These are phyloP conservation scores for Saturnispora bothae DNA, from an alignment of 805 yeast species.

Conservation along the genomic window DNA sequence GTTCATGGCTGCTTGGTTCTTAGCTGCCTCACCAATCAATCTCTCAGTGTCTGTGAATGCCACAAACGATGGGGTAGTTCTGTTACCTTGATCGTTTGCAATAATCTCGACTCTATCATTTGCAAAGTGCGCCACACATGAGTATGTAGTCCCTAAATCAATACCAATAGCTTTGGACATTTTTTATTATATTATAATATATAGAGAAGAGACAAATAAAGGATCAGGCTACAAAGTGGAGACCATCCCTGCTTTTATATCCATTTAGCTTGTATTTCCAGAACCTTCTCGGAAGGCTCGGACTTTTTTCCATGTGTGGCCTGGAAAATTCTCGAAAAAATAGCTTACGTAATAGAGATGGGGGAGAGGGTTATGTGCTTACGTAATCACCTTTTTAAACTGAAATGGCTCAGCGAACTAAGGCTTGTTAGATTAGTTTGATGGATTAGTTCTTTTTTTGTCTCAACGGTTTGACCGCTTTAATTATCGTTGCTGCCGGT, in stretches of 20 bases:
- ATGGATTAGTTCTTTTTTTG: no score
- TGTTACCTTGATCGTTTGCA: conserved; percentile 97
- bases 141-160: conserved; percentile 81
- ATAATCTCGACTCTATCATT: conserved; percentile 88
- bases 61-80: conserved; percentile 93
- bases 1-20: conserved; percentile 93
- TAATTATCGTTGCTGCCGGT: no score
- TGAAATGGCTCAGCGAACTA: no score
- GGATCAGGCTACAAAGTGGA: neutral
- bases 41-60: conserved; percentile 91
- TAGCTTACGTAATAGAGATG: no score
- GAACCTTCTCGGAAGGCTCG: neutral
- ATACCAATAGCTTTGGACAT: conserved; percentile 49
- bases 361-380: no score
- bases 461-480: no score
- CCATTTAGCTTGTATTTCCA: neutral
- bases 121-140: conserved; percentile 90
- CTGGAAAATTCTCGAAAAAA: no score
- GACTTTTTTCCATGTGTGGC: no score
- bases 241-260: neutral
- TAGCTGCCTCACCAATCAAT: conserved; percentile 92
- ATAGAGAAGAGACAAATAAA: neutral
- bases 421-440: no score
- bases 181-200: conserved; percentile 4
- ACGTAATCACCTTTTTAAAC: no score